phyloP scores from a whole-genome alignment of 1,284 basidiomycete genomes.

The Boletus semigastroideus region DNA sequence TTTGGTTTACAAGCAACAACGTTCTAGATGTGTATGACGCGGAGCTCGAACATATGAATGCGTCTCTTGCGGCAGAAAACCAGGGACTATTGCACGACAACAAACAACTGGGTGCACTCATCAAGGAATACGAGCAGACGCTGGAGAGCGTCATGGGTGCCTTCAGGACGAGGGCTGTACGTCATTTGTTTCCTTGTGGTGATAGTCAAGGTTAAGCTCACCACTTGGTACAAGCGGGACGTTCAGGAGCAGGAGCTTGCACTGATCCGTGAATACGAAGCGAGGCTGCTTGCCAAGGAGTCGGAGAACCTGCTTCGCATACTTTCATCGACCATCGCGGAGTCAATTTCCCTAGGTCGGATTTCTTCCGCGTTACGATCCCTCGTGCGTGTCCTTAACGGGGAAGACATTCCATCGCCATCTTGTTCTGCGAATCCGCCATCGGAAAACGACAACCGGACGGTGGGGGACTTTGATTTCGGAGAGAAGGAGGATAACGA shows the following conservation, averaged over 20 bases:
- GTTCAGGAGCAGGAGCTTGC: conserved; percentile 93
- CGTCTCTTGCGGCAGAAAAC: conserved; percentile 82
- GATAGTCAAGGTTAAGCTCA: neutral
- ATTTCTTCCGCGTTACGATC: conserved; percentile 74
- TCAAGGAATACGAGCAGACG: conserved; percentile 97
- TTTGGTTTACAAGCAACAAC: neutral
- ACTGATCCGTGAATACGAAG: conserved; percentile 90
- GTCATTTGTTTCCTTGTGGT: conserved; percentile 35
- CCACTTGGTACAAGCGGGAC: conserved; percentile 65
- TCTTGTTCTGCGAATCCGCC: conserved; percentile 4
- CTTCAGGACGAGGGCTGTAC: conserved; percentile 88
- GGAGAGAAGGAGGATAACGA: conserved; percentile 44
- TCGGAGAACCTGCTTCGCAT: conserved; percentile 67
- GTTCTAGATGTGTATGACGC: conserved; percentile 82
- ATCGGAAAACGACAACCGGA: conserved; percentile 2
- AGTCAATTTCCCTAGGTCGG: conserved; percentile 70
- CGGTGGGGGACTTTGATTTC: conserved; percentile 18
- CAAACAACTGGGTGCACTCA: conserved; percentile 86
- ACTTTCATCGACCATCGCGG: conserved; percentile 60
- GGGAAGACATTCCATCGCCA: conserved; percentile 53
- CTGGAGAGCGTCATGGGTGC: conserved; percentile 94
- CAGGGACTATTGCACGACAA: conserved; percentile 89
- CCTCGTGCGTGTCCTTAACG: conserved; percentile 70
- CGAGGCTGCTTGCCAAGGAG: conserved; percentile 74
- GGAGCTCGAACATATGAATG: conserved; percentile 92